Percentiles rank a stretch among this genome's conserved stretches.
Conservation (phyloP, 805 yeast species). For the Spathaspora arborariae region DNA sequence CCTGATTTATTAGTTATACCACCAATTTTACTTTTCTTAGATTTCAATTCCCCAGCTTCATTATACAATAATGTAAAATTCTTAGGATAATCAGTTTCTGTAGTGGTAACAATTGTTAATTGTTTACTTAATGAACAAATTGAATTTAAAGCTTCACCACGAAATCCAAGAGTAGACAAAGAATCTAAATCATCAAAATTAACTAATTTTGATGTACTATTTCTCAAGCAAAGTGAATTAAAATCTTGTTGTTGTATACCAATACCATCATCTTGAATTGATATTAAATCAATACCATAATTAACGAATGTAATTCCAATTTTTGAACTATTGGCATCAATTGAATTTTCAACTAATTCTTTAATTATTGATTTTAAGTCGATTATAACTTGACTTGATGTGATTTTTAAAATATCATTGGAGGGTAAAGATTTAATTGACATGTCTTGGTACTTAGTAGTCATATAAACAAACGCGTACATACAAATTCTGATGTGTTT, state of each 20-base stretch:
- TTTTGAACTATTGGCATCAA: conserved; percentile 72
- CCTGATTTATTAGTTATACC: conserved; percentile 40
- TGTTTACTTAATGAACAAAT: conserved; percentile 52
- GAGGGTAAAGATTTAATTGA: conserved; percentile 23
- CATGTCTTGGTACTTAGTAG: conserved; percentile 7
- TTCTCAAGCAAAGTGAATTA: conserved; percentile 52
- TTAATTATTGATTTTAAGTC: conserved; percentile 76
- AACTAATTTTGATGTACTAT: conserved; percentile 63
- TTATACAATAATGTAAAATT: conserved; percentile 57
- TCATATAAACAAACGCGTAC: not conserved
- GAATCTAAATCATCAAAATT: conserved; percentile 50
- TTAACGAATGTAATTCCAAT: conserved; percentile 67
- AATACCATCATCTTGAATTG: conserved; percentile 63
- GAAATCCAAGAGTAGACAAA: conserved; percentile 62
- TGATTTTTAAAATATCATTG: conserved; percentile 66
- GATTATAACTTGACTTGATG: conserved; percentile 90
- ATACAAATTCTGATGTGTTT: not conserved
- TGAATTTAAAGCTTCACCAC: conserved; percentile 81
- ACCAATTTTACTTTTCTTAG: conserved; percentile 41
- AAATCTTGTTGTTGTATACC: conserved; percentile 58
- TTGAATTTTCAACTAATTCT: conserved; percentile 81
- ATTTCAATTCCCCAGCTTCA: conserved; percentile 47
- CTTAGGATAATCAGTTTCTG: conserved; percentile 44
- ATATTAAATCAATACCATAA: conserved; percentile 70
- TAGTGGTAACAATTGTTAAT: conserved; percentile 49